Evolutionary conservation across 192 early-diverging fungal genomes (phyloP), one percentile per base, ranked within the genome.

Genomic region (Umbelopsis isabellina): DNA sequence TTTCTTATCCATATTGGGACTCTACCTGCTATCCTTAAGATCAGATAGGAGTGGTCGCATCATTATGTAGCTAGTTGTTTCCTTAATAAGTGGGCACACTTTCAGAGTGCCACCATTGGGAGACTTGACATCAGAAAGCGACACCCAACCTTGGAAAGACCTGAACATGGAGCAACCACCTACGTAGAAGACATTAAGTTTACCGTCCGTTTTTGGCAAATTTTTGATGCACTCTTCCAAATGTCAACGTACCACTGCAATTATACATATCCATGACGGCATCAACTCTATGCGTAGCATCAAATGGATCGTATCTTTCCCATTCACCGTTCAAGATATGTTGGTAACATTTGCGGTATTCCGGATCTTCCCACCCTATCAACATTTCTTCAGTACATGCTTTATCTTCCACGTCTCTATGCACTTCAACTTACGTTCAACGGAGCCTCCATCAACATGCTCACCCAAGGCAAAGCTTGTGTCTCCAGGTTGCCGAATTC

Each of bases 81-180:
- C 72, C 13, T 71, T 58, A n/a, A 78, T 45, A 37, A 78, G 66
- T 33, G 77, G 77, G 58, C 71, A 74, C 0, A 78, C 72, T 30
- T 65, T 72, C 23, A 78, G 49, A 22, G 67, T 73, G 8, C 71
- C 77, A 45, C 72, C 64, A 10, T 52, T 51, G 20, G 72, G 72
- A n/a, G 55, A 61, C 45, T 58, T 48, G 9, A 74, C 72, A 18
- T 70, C 46, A 2, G 72, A 64, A 20, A 78, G 49, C 33, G 76
- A 65, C 10, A 78, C 35, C 76, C 76, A 78, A 10, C 76, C 76
- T 66, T 78, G 76, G 44, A 78, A 78, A 2, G 67, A 65, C 23
- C 77, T 45, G 65, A 73, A 78, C 23, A 78, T 73, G 37, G 68
- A 74, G 22, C 72, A 70, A 13, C 72, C 67, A 7, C 67, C 67